Percentiles rank a stretch among this genome's conserved stretches.
Evolutionary conservation across 78 protist species (phyloP).

Genomic region (Planoprotostelium fungivorum): DNA sequence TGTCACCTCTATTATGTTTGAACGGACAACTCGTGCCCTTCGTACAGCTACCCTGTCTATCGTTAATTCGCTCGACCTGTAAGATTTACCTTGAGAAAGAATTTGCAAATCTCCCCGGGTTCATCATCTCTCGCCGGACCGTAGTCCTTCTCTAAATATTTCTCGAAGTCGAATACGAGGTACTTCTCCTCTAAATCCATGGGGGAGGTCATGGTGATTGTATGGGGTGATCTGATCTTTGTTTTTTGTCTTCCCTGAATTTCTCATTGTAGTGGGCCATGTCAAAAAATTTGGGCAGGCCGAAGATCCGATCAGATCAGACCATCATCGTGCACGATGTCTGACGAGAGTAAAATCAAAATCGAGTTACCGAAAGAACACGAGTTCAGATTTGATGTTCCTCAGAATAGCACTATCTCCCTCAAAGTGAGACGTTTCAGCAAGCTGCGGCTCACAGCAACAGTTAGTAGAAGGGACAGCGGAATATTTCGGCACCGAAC

Average conservation of each 20-base stretch:
- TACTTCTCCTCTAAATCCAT: background rate
- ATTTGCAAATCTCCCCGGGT: background rate
- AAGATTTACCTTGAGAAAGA: background rate
- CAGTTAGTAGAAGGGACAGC: constrained; percentile 56
- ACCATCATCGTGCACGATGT: too few relatives aligned
- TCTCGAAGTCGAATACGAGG: background rate
- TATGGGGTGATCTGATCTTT: too few relatives aligned
- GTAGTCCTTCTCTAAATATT: background rate
- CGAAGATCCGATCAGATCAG: too few relatives aligned
- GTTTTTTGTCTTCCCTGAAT: too few relatives aligned
- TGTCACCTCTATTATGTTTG: constrained; percentile 50
- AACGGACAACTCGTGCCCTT: constrained; percentile 53
- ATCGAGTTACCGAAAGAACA: constrained; percentile 19
- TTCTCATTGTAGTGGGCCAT: too few relatives aligned
- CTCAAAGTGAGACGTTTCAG: background rate
- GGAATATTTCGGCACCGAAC: constrained; percentile 73
- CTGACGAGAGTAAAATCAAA: too few relatives aligned
- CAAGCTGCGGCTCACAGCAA: background rate
- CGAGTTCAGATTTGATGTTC: constrained; percentile 59
- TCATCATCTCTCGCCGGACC: background rate
- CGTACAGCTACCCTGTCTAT: constrained; percentile 38
- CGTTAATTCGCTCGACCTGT: background rate
- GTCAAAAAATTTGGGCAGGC: too few relatives aligned
- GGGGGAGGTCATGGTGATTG: too few relatives aligned
- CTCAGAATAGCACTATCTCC: background rate